phyloP scores from a whole-genome alignment of 352 stramenopile genomes.

The Globisporangium abappressorium region DNA sequence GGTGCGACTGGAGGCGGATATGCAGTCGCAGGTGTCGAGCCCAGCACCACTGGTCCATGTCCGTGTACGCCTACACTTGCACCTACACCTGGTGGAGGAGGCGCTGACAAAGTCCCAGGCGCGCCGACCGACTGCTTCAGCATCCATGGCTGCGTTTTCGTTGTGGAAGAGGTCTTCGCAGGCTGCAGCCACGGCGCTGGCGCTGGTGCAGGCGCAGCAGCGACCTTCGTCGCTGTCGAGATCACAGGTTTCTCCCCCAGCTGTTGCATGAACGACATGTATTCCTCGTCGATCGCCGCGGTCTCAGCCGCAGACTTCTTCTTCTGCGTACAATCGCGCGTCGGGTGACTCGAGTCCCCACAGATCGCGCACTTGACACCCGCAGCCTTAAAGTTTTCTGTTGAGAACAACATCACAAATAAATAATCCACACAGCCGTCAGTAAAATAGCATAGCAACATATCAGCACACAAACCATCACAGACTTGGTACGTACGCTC shows the following conservation, averaged over 20 bases:
- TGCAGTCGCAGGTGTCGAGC: constrained; percentile 46
- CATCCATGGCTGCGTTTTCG: constrained; percentile 61
- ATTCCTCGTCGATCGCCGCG: constrained; percentile 82
- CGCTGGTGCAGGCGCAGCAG: constrained; percentile 16
- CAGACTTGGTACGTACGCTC: constrained; percentile 50
- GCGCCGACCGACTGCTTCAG: constrained; percentile 42
- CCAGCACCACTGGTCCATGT: constrained; percentile 24
- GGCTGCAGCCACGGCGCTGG: constrained; percentile 72
- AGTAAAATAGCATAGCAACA: too few species aligned
- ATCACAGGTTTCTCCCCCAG: constrained; percentile 74
- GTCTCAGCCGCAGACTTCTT: constrained; percentile 68
- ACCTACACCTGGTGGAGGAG: constrained; percentile 25
- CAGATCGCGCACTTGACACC: constrained; percentile 97
- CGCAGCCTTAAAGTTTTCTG: constrained; percentile 72
- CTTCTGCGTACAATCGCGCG: constrained; percentile 95
- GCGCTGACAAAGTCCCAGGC: constrained; percentile 30
- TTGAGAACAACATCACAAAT: constrained; percentile 29
- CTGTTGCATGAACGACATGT: constrained; percentile 86
- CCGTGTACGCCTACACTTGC: neutral
- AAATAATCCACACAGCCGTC: neutral
- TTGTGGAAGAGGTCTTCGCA: constrained; percentile 37
- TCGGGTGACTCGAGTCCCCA: constrained; percentile 97
- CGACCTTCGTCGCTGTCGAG: constrained; percentile 44
- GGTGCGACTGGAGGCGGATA: constrained; percentile 45
- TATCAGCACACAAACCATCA: constrained; percentile 12